phyloP scores from a whole-genome alignment of 2,329 filamentous ascomycete genomes.

The Phaeosphaeriaceae sp. region DNA sequence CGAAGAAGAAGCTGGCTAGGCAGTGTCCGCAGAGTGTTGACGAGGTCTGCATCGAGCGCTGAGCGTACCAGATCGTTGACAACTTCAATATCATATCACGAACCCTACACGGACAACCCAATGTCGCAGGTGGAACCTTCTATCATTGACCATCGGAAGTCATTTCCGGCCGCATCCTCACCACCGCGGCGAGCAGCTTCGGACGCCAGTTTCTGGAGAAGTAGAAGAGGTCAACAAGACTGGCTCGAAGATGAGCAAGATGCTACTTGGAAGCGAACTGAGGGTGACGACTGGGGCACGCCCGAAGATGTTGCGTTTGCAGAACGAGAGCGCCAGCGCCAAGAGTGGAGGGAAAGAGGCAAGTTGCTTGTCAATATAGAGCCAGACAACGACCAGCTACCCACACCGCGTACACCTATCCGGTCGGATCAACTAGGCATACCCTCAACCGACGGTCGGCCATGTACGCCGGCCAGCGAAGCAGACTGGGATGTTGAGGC shows the following conservation, averaged over 20 bases:
- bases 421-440: slow-evolving; percentile 28
- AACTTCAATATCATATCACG: slow-evolving; percentile 27
- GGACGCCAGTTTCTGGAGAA: slow-evolving; percentile 52
- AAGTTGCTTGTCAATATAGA: slow-evolving; percentile 38
- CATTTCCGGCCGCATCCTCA: slow-evolving; percentile 23
- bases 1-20: slow-evolving; percentile 47
- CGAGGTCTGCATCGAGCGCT: slow-evolving; percentile 32
- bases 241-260: slow-evolving; percentile 48
- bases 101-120: slow-evolving; percentile 40
- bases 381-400: slow-evolving; percentile 30
- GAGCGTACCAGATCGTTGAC: slow-evolving; percentile 39
- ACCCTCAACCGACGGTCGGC: slow-evolving; percentile 18
- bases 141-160: slow-evolving; percentile 18
- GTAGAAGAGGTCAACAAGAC: slow-evolving; percentile 52
- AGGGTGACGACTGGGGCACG: slow-evolving; percentile 46
- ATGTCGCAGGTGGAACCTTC: slow-evolving; percentile 12
- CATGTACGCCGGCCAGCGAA: slow-evolving; percentile 46
- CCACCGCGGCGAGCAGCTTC: slow-evolving; percentile 52
- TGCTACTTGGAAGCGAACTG: slow-evolving; percentile 37
- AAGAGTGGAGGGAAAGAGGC: slow-evolving; percentile 39
- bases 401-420: slow-evolving; percentile 38
- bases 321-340: slow-evolving; percentile 38
- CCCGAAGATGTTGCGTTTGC: slow-evolving; percentile 41
- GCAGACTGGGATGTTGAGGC: slow-evolving; percentile 60
- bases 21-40: slow-evolving; percentile 44